Evolutionary conservation across 176 grass and related monocot genomes (phyloP), one percentile per base, ranked within the genome.

Genomic region (Carex kokanica): DNA sequence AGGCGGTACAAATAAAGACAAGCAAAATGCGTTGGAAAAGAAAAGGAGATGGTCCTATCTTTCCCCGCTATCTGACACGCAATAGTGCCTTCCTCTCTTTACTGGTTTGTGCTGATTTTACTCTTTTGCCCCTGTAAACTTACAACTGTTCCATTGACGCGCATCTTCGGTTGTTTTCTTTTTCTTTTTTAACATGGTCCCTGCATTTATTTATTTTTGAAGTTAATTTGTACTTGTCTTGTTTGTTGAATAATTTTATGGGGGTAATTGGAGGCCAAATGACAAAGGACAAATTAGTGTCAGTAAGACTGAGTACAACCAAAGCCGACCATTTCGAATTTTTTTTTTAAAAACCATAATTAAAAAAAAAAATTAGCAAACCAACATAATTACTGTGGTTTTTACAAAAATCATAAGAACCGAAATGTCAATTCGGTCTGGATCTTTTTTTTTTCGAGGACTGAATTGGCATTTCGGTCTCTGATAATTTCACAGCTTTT

Each of bases 1-100:
- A 49, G 16, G 54, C 12, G 55, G 5, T 16, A 58, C 71, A 1
- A 75, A 75, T 75, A 75, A 75, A 8, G 38, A 75, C 71, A 53
- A 75, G 17, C 78, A 80, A 60, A 80, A 80, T 61, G 78, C 41
- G 78, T 29, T 80, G 78, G 78, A 60, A 80, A 80, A 59, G 38
- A 12, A 53, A 58, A 75, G 47, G 41, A 23, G 16, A 75, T 75
- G 71, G 71, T 75, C 71, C 71, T 75, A 52, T 75, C n/a, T 75
- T 21, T 49, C 70, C 34, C 18, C 70, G 18, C 27, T 43, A 13
- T 41, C 68, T 49, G 45, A 49, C 45, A 49, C 45, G 45, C 10
- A 12, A 49, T 49, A 49, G 45, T 32, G 21, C 24, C 11, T 25
- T 12, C 8, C 2, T 56, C 24, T 32, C 31, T 16, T 52, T 59